Percentiles rank a stretch among this genome's conserved stretches.
These are phyloP conservation scores for Thoreauomyces humboldtii DNA, from an alignment of 192 early-diverging fungal genomes.

Conservation along the genomic window DNA sequence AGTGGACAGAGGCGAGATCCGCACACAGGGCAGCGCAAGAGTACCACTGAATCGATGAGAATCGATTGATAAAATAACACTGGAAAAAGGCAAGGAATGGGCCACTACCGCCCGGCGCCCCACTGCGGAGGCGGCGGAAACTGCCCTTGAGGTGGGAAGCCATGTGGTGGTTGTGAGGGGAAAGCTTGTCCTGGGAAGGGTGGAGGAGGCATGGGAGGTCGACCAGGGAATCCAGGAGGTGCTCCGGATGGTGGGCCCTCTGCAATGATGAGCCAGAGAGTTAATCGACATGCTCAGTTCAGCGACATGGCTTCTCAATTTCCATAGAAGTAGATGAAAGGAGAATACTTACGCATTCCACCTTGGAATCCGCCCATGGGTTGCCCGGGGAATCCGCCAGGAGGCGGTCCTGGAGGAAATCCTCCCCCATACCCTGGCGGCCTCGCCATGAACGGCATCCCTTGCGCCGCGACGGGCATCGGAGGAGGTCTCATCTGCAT, in stretches of 20 bases:
- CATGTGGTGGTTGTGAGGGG: constrained; percentile 3
- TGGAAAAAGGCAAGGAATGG: too few species aligned
- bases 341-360: constrained; percentile 21
- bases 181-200: constrained; percentile 18
- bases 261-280: neutral
- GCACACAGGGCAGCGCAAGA: too few species aligned
- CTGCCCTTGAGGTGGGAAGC: constrained; percentile 5
- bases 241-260: constrained; percentile 20
- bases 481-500: neutral
- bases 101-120: constrained; percentile 14
- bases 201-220: constrained; percentile 32
- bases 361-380: neutral
- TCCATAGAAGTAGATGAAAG: neutral
- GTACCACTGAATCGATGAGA: too few species aligned
- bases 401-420: constrained; percentile 24
- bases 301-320: too few species aligned
- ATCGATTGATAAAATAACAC: too few species aligned
- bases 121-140: constrained; percentile 9
- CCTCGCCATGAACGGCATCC: constrained; percentile 9
- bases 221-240: constrained; percentile 29
- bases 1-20: too few species aligned
- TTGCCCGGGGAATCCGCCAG: constrained; percentile 22
- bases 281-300: too few species aligned
- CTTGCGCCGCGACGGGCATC: constrained; percentile 4
- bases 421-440: constrained; percentile 17